Conservation (phyloP, 148 eudicot species). For the Fagopyrum homotropicum region DNA sequence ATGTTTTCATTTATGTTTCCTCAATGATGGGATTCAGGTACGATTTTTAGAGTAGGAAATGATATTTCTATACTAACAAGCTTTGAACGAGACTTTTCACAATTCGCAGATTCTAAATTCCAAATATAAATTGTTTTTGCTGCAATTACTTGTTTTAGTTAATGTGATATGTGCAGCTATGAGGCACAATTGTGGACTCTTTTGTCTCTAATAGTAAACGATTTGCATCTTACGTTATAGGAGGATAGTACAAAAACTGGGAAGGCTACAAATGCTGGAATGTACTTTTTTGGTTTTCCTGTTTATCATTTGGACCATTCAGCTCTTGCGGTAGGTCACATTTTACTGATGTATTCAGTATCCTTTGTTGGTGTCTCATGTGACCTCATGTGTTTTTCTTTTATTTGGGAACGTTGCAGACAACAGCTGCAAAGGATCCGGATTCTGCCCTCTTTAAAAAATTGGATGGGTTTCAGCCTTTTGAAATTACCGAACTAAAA, state of each 20-base stretch:
- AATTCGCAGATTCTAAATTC: background rate
- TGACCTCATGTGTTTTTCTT: slow-evolving; percentile 3
- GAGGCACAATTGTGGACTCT: background rate
- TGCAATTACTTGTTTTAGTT: background rate
- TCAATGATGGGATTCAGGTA: background rate
- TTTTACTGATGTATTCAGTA: background rate
- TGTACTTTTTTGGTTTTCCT: slow-evolving; percentile 97
- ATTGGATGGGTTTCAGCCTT: slow-evolving; percentile 85
- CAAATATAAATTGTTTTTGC: background rate
- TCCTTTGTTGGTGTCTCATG: slow-evolving; percentile 14
- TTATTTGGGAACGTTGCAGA: slow-evolving; percentile 26
- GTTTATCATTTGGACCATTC: slow-evolving; percentile 66
- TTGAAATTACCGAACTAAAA: slow-evolving; percentile 79
- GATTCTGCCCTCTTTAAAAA: slow-evolving; percentile 87
- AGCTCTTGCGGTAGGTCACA: slow-evolving; percentile 48
- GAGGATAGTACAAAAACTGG: slow-evolving; percentile 85
- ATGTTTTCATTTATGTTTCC: background rate
- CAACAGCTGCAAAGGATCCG: slow-evolving; percentile 77
- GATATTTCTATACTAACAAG: background rate
- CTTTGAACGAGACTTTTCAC: background rate
- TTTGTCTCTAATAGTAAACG: background rate
- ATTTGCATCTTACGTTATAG: slow-evolving; percentile 27
- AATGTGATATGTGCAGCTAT: background rate
- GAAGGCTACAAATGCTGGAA: slow-evolving; percentile 84
- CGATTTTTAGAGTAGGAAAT: background rate